These are phyloP conservation scores for Voacanga thouarsii DNA, from an alignment of 257 asterid genomes.

Conservation along the genomic window DNA sequence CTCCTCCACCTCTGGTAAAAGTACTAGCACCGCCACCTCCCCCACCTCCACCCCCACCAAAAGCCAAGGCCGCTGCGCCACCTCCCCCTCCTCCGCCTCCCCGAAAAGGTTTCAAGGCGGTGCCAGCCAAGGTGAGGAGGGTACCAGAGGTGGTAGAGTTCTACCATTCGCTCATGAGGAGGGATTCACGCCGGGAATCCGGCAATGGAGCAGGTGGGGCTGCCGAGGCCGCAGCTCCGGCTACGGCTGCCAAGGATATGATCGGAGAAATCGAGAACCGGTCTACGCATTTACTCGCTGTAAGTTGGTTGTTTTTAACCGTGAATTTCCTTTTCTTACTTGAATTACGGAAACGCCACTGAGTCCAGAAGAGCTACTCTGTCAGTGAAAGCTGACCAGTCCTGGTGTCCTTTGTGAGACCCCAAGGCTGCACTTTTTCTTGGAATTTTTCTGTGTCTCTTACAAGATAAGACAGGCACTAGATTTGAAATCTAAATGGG, in stretches of 20 bases:
- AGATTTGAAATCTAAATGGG: conserved; percentile 42
- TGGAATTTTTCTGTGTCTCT: conserved; percentile 30
- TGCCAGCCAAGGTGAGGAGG: conserved; percentile 64
- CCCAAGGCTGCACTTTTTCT: conserved; percentile 24
- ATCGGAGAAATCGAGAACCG: conserved; percentile 99
- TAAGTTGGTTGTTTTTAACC: conserved; percentile 30
- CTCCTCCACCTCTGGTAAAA: conserved; percentile 13
- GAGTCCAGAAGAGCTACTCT: conserved; percentile 22
- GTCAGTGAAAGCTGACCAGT: conserved; percentile 44
- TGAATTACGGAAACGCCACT: conserved; percentile 37
- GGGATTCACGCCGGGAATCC: conserved; percentile 77
- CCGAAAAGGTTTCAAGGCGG: conserved; percentile 39
- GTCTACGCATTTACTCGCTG: conserved; percentile 87
- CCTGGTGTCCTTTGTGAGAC: conserved; percentile 34
- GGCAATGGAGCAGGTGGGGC: conserved; percentile 36
- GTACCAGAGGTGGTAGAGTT: conserved; percentile 95
- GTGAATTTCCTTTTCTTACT: neutral
- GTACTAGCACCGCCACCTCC: conserved; percentile 22
- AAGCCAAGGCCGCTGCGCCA: conserved; percentile 11
- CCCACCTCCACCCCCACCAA: conserved; percentile 23
- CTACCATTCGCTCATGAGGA: conserved; percentile 88
- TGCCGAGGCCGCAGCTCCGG: conserved; percentile 42
- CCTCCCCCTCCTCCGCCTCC: conserved; percentile 61
- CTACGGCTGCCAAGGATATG: conserved; percentile 80
- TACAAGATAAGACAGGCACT: conserved; percentile 45